These are phyloP conservation scores for Amaranthus hypochondriacus DNA, from an alignment of 148 eudicot species.

Conservation along the genomic window DNA sequence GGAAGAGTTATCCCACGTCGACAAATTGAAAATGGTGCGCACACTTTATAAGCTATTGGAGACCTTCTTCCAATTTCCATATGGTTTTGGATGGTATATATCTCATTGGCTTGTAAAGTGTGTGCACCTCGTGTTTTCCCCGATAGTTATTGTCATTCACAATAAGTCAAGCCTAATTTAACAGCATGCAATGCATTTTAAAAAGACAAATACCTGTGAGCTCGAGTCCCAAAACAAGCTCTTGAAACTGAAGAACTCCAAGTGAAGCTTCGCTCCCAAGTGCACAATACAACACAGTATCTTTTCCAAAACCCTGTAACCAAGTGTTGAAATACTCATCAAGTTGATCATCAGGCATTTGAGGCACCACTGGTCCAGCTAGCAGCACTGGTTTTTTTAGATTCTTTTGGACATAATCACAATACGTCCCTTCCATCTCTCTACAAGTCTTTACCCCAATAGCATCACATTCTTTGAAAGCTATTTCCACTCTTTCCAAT, in stretches of 20 bases:
- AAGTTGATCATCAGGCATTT: conserved; percentile 8
- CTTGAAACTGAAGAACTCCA: conserved; percentile 36
- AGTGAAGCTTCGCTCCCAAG: conserved; percentile 50
- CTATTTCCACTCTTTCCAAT: not conserved
- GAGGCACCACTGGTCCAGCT: conserved; percentile 35
- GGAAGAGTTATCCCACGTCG: not conserved
- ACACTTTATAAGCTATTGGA: too few relatives aligned
- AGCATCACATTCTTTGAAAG: conserved; percentile 15
- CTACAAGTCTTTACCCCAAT: conserved; percentile 11
- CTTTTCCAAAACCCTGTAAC: conserved; percentile 25
- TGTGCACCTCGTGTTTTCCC: too few relatives aligned
- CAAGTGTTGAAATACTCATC: conserved; percentile 33
- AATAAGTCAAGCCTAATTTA: too few relatives aligned
- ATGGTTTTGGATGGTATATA: too few relatives aligned
- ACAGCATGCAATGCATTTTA: conserved; percentile 18
- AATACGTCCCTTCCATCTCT: conserved; percentile 15
- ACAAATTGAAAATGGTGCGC: too few relatives aligned
- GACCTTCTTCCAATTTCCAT: too few relatives aligned
- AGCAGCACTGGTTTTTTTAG: conserved; percentile 3
- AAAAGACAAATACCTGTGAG: conserved; percentile 25
- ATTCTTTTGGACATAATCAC: conserved; percentile 8
- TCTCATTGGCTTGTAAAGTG: too few relatives aligned
- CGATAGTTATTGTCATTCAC: too few relatives aligned
- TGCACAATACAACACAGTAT: conserved; percentile 38
- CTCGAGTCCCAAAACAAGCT: conserved; percentile 46